Percentiles rank a stretch among this genome's conserved stretches.
phyloP scores from a whole-genome alignment of 2,329 filamentous ascomycete genomes.

The Colletotrichum sansevieriae region DNA sequence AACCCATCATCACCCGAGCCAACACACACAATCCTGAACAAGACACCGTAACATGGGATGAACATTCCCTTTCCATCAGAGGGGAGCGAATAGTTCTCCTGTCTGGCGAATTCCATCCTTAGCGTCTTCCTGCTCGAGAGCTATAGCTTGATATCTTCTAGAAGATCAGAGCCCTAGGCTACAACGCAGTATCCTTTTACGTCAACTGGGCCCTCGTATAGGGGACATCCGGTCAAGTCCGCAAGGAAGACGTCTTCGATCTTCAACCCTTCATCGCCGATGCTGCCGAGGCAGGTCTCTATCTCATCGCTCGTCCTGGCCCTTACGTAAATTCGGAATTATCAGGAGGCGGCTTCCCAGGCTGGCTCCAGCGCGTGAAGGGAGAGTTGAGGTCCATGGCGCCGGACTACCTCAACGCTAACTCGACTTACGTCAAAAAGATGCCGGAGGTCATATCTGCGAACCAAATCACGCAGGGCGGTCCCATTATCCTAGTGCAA shows the following conservation, averaged over 20 bases:
- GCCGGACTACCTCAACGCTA: conserved; percentile 63
- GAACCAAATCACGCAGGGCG: conserved; percentile 80
- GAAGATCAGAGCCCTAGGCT: conserved; percentile 80
- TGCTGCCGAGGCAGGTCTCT: conserved; percentile 76
- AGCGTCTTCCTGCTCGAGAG: conserved; percentile 48
- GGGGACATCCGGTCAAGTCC: conserved; percentile 74
- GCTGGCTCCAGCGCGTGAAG: conserved; percentile 75
- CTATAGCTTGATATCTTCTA: conserved; percentile 76
- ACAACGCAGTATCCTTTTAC: conserved; percentile 80
- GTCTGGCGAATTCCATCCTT: conserved; percentile 80
- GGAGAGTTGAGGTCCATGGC: conserved; percentile 70
- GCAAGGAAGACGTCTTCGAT: conserved; percentile 75
- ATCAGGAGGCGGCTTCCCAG: conserved; percentile 78
- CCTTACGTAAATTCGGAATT: conserved; percentile 80
- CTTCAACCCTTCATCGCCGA: conserved; percentile 79
- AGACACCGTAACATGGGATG: conserved; percentile 58
- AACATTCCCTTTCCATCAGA: conserved; percentile 76
- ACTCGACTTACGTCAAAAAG: conserved; percentile 33
- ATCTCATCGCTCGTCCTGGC: conserved; percentile 74
- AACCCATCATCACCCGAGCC: not conserved
- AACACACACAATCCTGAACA: not conserved
- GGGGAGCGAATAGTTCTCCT: conserved; percentile 79
- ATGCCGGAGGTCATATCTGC: conserved; percentile 72
- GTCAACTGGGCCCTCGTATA: conserved; percentile 79
- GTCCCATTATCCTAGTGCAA: conserved; percentile 78